These are phyloP conservation scores for Smallanthus sonchifolius DNA, from an alignment of 129 eudicot species.

Conservation along the genomic window DNA sequence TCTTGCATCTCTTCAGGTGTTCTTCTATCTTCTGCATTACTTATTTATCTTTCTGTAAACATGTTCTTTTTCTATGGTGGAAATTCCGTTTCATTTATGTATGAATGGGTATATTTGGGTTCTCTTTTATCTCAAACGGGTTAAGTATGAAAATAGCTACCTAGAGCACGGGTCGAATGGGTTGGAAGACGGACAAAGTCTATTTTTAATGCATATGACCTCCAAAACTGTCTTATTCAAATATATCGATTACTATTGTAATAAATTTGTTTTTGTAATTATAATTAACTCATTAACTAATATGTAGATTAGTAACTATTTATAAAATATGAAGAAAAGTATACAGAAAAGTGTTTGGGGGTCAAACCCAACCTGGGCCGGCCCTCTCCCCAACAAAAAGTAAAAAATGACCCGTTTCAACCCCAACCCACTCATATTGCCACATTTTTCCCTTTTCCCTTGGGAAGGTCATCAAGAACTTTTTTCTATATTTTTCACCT, in stretches of 20 bases:
- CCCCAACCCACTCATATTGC: not conserved
- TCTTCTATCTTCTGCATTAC: not conserved
- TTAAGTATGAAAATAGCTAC: not conserved
- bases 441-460: not conserved
- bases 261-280: not conserved
- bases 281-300: not conserved
- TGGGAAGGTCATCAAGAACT: not conserved
- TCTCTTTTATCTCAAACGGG: not conserved
- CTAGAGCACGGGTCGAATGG: not conserved
- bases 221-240: not conserved
- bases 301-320: not conserved
- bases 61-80: not conserved
- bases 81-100: not conserved
- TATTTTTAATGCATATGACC: not conserved
- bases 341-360: not conserved
- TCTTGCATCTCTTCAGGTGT: slow-evolving; percentile 76
- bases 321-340: not conserved
- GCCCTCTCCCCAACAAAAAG: no score
- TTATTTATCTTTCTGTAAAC: not conserved
- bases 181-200: not conserved
- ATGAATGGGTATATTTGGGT: not conserved
- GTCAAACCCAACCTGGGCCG: not conserved
- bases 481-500: not conserved
- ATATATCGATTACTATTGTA: not conserved
- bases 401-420: not conserved